These are phyloP conservation scores for Cladosporium sp. DNA, from an alignment of 2,329 filamentous ascomycete genomes.

Conservation along the genomic window DNA sequence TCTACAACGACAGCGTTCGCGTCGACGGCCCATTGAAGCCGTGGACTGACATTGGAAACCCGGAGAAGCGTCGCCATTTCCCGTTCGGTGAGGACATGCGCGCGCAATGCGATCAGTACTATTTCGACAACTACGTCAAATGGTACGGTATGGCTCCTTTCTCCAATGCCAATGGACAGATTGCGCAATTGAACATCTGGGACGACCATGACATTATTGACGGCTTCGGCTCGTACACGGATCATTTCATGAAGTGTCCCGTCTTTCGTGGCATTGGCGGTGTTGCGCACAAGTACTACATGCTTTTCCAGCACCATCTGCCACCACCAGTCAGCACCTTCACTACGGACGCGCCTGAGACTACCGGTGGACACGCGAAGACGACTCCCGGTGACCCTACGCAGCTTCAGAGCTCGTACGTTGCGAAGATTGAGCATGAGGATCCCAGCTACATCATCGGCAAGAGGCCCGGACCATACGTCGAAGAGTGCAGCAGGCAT, in stretches of 20 bases:
- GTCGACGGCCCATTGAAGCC: slow-evolving; percentile 73
- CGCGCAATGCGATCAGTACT: slow-evolving; percentile 56
- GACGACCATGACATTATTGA: slow-evolving; percentile 65
- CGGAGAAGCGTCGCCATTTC: slow-evolving; percentile 55
- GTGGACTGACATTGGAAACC: slow-evolving; percentile 60
- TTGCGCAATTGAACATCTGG: slow-evolving; percentile 63
- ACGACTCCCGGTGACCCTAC: slow-evolving; percentile 60
- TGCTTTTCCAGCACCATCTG: slow-evolving; percentile 70
- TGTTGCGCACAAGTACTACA: slow-evolving; percentile 53
- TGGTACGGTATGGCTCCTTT: slow-evolving; percentile 69
- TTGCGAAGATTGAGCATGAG: slow-evolving; percentile 53
- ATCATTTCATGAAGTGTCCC: slow-evolving; percentile 62
- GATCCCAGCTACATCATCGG: slow-evolving; percentile 78
- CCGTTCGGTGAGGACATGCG: slow-evolving; percentile 63
- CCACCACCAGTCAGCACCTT: slow-evolving; percentile 81
- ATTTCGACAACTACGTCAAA: slow-evolving; percentile 57
- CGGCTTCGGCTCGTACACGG: slow-evolving; percentile 61
- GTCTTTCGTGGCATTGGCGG: slow-evolving; percentile 64
- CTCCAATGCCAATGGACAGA: slow-evolving; percentile 56
- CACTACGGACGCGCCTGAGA: slow-evolving; percentile 66
- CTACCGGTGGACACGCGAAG: slow-evolving; percentile 39
- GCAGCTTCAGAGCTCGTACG: slow-evolving; percentile 72
- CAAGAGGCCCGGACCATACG: slow-evolving; percentile 63
- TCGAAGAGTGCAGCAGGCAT: slow-evolving; percentile 57
- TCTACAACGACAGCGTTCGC: slow-evolving; percentile 73